Conservation (phyloP, 345 rosid genomes). For the Hibiscus mutabilis region DNA sequence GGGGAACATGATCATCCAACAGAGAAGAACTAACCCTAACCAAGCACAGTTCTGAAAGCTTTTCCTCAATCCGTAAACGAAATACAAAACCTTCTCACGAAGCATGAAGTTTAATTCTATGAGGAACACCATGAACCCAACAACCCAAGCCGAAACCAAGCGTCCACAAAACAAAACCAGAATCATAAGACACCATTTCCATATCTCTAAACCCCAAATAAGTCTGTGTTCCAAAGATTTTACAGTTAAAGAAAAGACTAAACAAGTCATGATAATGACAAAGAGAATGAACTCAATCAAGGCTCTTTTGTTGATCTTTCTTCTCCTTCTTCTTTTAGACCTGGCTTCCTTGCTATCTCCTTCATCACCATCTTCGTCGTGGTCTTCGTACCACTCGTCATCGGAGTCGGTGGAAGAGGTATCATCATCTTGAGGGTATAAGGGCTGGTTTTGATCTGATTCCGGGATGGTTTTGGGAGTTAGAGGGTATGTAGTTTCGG, state of each 20-base stretch:
- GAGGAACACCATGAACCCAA: slow-evolving; percentile 20
- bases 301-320: slow-evolving; percentile 21
- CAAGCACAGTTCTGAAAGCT: slow-evolving; percentile 28
- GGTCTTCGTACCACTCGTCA: slow-evolving; percentile 19
- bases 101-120: slow-evolving; percentile 30
- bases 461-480: slow-evolving; percentile 5
- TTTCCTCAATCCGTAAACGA: slow-evolving; percentile 25
- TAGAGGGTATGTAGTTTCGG: slow-evolving; percentile 18
- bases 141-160: slow-evolving; percentile 26
- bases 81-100: slow-evolving; percentile 24
- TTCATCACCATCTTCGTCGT: background rate
- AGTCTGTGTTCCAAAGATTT: slow-evolving; percentile 6
- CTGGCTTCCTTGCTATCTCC: background rate
- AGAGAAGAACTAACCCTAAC: slow-evolving; percentile 19
- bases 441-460: background rate
- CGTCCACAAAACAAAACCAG: slow-evolving; percentile 26
- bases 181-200: slow-evolving; percentile 53
- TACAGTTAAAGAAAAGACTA: slow-evolving; percentile 31
- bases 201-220: slow-evolving; percentile 27
- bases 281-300: slow-evolving; percentile 31
- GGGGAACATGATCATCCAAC: slow-evolving; percentile 26
- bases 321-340: slow-evolving; percentile 11
- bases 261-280: slow-evolving; percentile 27
- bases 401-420: slow-evolving; percentile 21
- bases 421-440: background rate